A percentile compares a stretch with the other conserved stretches of the same genome.
phyloP scores from a whole-genome alignment of 352 stramenopile genomes.

The Pythium apleroticum region DNA sequence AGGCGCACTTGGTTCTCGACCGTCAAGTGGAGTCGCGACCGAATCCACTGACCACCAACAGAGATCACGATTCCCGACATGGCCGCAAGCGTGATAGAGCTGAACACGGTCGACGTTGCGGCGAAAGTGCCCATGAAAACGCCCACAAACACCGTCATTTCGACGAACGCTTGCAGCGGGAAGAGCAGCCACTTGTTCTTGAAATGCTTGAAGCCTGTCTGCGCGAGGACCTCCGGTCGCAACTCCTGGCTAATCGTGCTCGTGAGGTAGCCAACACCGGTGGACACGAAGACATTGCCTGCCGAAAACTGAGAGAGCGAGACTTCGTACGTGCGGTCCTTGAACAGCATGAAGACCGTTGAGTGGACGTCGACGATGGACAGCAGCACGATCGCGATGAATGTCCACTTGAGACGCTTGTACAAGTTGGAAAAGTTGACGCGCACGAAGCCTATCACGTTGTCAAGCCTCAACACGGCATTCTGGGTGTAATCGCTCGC shows the following conservation, averaged over 20 bases:
- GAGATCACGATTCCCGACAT: slow-evolving; percentile 78
- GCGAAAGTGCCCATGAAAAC: slow-evolving; percentile 80
- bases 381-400: slow-evolving; percentile 67
- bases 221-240: slow-evolving; percentile 51
- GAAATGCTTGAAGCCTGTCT: slow-evolving; percentile 52
- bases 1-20: slow-evolving; percentile 51
- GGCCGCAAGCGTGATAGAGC: slow-evolving; percentile 67
- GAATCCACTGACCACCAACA: slow-evolving; percentile 69
- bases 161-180: slow-evolving; percentile 75
- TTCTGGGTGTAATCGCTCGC: not conserved
- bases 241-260: slow-evolving; percentile 64
- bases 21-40: slow-evolving; percentile 54
- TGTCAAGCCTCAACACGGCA: slow-evolving; percentile 1
- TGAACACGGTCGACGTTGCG: slow-evolving; percentile 68
- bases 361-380: slow-evolving; percentile 71
- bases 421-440: slow-evolving; percentile 53
- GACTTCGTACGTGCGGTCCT: slow-evolving; percentile 38
- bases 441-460: slow-evolving; percentile 32
- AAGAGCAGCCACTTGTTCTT: slow-evolving; percentile 79
- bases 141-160: slow-evolving; percentile 62
- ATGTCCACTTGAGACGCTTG: slow-evolving; percentile 78
- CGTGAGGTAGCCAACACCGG: slow-evolving; percentile 63
- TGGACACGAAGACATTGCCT: slow-evolving; percentile 66
- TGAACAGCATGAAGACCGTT: slow-evolving; percentile 50
- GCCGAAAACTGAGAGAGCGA: slow-evolving; percentile 77